Conservation (phyloP, 768 basidiomycete species). For the Suillus hirtellus region DNA sequence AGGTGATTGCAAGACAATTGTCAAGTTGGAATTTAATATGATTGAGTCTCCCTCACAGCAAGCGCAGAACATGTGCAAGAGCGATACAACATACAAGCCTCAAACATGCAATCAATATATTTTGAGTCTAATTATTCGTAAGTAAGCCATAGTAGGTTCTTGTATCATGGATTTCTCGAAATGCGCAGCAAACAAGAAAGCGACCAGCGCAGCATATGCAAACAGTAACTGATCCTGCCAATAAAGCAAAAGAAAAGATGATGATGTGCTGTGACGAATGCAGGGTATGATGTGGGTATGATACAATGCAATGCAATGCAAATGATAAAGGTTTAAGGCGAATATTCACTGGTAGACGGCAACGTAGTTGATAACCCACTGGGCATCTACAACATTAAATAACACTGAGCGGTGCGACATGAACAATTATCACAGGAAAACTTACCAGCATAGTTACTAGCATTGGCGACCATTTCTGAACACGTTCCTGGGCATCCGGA, state of each 20-base stretch:
- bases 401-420: conserved; percentile 1
- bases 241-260: not conserved
- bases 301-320: not conserved
- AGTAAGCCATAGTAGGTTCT: not conserved
- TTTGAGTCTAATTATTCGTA: not conserved
- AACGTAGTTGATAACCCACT: conserved; percentile 59
- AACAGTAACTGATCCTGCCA: not conserved
- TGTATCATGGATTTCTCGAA: not conserved
- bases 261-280: conserved; percentile 8
- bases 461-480: conserved; percentile 49
- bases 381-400: conserved; percentile 39
- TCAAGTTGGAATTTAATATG: not conserved
- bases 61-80: not conserved
- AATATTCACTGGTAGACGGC: conserved; percentile 46
- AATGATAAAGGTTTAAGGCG: not conserved
- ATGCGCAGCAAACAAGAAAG: conserved; percentile 10
- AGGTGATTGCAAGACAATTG: not conserved
- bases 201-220: conserved; percentile 9
- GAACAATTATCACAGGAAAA: conserved; percentile 10
- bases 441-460: conserved; percentile 53
- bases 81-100: not conserved
- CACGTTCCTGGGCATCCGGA: conserved; percentile 47
- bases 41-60: not conserved
- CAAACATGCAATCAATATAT: not conserved
- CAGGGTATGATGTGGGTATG: not conserved